Evolutionary conservation across 2,329 filamentous ascomycete species (phyloP).

Genomic region (Emmonsia crescens): DNA sequence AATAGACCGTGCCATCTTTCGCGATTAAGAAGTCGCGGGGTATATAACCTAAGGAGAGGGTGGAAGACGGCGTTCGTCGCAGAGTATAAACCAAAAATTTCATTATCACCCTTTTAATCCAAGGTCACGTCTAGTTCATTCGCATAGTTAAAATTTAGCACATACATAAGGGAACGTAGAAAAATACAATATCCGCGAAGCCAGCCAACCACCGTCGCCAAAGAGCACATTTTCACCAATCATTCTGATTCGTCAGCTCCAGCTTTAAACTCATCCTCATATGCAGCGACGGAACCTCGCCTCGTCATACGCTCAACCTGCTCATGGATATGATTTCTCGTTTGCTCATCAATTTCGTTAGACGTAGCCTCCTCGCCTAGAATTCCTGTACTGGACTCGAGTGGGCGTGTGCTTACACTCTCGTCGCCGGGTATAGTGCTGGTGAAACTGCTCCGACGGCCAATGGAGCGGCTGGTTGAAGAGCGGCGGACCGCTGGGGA

Average conservation of each 20-base stretch:
- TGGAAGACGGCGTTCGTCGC: no score
- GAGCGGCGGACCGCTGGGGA: constrained; percentile 59
- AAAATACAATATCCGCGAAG: not conserved
- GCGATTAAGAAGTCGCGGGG: not conserved
- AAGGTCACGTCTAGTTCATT: not conserved
- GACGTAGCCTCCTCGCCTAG: constrained; percentile 10
- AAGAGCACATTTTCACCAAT: not conserved
- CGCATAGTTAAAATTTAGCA: not conserved
- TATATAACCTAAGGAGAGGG: no score
- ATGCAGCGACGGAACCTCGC: constrained; percentile 40
- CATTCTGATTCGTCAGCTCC: constrained; percentile 35
- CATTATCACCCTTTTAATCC: no score
- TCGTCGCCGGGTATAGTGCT: constrained; percentile 10
- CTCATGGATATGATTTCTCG: constrained; percentile 71
- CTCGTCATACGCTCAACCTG: constrained; percentile 65
- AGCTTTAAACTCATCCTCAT: constrained; percentile 54
- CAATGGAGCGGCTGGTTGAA: constrained; percentile 73
- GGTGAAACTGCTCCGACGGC: constrained; percentile 69
- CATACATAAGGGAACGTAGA: not conserved
- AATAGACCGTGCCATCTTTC: not conserved
- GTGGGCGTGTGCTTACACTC: not conserved
- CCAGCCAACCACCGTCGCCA: not conserved
- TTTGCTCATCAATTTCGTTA: constrained; percentile 54
- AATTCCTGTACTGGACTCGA: not conserved
- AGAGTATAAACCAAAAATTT: no score